Base-by-base conservation (phyloP, 768 basidiomycete genomes). In the Lactarius sanguifluus region DNA sequence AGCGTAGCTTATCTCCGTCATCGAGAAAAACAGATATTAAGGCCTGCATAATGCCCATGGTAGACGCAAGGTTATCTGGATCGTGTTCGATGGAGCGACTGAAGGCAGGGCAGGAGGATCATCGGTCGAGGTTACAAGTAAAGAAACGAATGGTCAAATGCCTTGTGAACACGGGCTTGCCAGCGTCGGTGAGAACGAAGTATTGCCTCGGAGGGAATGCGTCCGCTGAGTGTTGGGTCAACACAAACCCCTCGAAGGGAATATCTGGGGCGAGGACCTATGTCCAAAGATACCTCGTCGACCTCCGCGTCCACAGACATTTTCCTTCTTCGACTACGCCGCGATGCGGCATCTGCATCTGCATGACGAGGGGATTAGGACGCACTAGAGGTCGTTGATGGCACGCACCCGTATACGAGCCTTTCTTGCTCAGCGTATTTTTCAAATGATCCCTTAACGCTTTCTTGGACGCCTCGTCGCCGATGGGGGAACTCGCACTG, bases 151-250 rank as follows among this genome's bases (percentile, higher is more conserved):
- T 62, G 34, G 62, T n/a, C 15, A 45, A 71, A 80, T 66, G 91
- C 95, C 92, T 93, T 52, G 87, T 82, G 73, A 92, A 99, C 13
- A 99, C 95, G n/a, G 96, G 96, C 76, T 99, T 98, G 34, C 97
- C 97, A 36, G 97, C 97, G 68, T 96, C 88, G 0, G 96, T 98
- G 23, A 98, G 82, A 18, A 98, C 85, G 73, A 92, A 97, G 76
- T 98, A 99, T 73, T 93, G 86, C 61, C 95, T 82, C 28, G 84
- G 85, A 60, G 81, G 78, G 72, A 76, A 77, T 16, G 67, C 68
- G n/a, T 75, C 68, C 54, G 55, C 71, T 72, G 57, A 57, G 41
- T 20, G 62, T 50, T 32, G 18, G 7, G 58, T 64, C 61, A 52
- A 38, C 30, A n/a, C 20, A 68, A 57, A 40, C 20, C 10, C 30